Conservation (phyloP, 1,284 basidiomycete species). For the Pseudozyma sp. region DNA sequence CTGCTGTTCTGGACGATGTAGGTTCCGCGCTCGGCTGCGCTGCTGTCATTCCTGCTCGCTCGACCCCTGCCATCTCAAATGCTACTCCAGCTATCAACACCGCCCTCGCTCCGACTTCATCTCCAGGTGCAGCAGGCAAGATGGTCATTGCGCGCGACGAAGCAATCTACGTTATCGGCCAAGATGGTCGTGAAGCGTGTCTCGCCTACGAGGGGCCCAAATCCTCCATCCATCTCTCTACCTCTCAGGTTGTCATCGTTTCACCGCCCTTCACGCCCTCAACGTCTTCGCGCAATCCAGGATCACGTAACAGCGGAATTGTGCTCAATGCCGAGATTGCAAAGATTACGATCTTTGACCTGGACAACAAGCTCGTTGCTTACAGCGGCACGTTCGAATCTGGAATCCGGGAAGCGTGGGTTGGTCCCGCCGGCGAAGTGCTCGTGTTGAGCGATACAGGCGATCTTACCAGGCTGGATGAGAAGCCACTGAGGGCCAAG, state of each 20-base stretch:
- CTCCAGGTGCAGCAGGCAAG: conserved; percentile 74
- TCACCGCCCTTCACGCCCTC: conserved; percentile 83
- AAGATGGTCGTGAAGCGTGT: conserved; percentile 84
- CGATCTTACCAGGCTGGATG: conserved; percentile 50
- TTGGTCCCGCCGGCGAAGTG: conserved; percentile 44
- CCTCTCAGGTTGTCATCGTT: conserved; percentile 76
- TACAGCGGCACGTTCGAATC: conserved; percentile 71
- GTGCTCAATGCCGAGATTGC: conserved; percentile 69
- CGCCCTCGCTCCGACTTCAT: neutral
- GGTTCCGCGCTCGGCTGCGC: conserved; percentile 87
- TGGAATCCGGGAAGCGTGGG: conserved; percentile 51
- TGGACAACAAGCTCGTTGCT: conserved; percentile 90
- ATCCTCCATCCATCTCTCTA: conserved; percentile 50
- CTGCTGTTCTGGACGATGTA: conserved; percentile 83
- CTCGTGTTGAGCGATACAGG: conserved; percentile 54
- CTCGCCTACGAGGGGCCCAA: conserved; percentile 74
- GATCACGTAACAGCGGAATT: conserved; percentile 11
- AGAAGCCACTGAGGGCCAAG: conserved; percentile 60
- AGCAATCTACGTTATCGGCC: conserved; percentile 87
- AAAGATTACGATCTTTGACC: conserved; percentile 89
- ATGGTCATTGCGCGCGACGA: conserved; percentile 91
- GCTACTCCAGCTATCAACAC: neutral
- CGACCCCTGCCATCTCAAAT: neutral
- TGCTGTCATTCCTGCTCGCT: conserved; percentile 66
- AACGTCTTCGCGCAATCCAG: conserved; percentile 78